Conservation (phyloP, 108 stramenopile species). For the Skeletonema grethae region DNA sequence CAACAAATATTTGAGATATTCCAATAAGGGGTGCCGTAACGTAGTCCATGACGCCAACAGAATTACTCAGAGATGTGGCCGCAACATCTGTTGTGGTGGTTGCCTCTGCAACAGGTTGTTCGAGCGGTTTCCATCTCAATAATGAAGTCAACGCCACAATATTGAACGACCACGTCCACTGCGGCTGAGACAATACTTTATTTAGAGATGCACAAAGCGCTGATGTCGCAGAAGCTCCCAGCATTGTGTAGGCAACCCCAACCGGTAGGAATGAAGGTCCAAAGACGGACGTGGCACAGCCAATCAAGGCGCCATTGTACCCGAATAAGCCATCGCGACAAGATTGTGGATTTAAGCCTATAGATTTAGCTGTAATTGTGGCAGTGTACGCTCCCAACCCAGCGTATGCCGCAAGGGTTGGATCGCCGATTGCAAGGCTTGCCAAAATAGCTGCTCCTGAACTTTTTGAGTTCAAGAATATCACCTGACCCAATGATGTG, state of each 20-base stretch:
- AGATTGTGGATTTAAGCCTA: constrained; percentile 50
- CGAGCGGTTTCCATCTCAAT: constrained; percentile 54
- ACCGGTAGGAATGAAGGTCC: constrained; percentile 42
- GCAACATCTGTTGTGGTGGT: not conserved
- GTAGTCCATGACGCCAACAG: constrained; percentile 9
- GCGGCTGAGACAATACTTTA: constrained; percentile 55
- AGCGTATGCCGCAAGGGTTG: constrained; percentile 61
- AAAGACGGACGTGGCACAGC: constrained; percentile 82
- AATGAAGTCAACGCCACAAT: constrained; percentile 65
- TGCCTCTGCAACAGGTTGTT: constrained; percentile 16
- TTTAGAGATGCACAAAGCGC: constrained; percentile 63
- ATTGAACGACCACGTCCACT: constrained; percentile 87
- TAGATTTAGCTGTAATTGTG: constrained; percentile 40
- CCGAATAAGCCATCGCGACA: constrained; percentile 62
- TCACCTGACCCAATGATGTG: constrained; percentile 76
- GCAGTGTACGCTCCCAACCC: constrained; percentile 60
- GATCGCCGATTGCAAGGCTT: constrained; percentile 71
- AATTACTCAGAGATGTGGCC: constrained; percentile 9
- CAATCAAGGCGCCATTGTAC: constrained; percentile 85
- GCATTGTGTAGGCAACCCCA: constrained; percentile 35
- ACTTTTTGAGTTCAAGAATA: constrained; percentile 66
- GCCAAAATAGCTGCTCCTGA: constrained; percentile 57
- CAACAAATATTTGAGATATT: constrained; percentile 87
- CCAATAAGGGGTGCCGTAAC: constrained; percentile 59
- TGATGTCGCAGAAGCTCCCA: constrained; percentile 64